phyloP scores from a whole-genome alignment of 306 rosid species.

The Prunus armeniaca region DNA sequence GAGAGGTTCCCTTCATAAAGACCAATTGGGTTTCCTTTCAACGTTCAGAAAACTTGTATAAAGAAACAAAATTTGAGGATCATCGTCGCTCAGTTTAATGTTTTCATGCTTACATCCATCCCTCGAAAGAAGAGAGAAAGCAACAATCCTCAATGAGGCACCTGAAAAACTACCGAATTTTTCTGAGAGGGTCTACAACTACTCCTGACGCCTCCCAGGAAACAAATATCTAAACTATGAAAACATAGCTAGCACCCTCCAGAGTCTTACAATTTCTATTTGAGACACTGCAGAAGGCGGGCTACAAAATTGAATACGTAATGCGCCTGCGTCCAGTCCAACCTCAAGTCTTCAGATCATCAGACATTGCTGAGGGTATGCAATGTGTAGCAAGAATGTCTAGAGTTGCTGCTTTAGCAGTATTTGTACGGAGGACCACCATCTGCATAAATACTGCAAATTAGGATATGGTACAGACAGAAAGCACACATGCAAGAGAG shows the following conservation, averaged over 20 bases:
- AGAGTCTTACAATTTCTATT: slow-evolving; percentile 27
- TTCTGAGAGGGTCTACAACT: neutral
- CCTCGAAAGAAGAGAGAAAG: slow-evolving; percentile 8
- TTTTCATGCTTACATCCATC: slow-evolving; percentile 27
- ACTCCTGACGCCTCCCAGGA: neutral
- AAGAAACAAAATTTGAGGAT: neutral
- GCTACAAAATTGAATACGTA: slow-evolving; percentile 11
- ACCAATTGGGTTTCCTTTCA: neutral
- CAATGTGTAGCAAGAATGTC: slow-evolving; percentile 89
- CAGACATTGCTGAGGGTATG: slow-evolving; percentile 87
- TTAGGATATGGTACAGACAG: neutral
- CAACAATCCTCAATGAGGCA: slow-evolving; percentile 18
- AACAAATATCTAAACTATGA: slow-evolving; percentile 25
- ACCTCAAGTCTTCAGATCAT: slow-evolving; percentile 71
- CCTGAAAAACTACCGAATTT: slow-evolving; percentile 14
- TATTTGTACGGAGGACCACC: slow-evolving; percentile 67
- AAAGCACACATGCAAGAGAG: neutral
- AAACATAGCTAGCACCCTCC: slow-evolving; percentile 17
- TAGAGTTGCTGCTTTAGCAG: slow-evolving; percentile 77
- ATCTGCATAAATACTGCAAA: slow-evolving; percentile 43
- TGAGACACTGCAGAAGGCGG: neutral
- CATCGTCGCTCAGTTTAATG: neutral
- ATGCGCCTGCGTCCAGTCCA: slow-evolving; percentile 9
- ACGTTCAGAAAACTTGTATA: neutral
- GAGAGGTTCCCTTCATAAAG: no score